Base-by-base conservation (phyloP, 163 green algal species). In the Chlamydomonas reinhardtii region DNA sequence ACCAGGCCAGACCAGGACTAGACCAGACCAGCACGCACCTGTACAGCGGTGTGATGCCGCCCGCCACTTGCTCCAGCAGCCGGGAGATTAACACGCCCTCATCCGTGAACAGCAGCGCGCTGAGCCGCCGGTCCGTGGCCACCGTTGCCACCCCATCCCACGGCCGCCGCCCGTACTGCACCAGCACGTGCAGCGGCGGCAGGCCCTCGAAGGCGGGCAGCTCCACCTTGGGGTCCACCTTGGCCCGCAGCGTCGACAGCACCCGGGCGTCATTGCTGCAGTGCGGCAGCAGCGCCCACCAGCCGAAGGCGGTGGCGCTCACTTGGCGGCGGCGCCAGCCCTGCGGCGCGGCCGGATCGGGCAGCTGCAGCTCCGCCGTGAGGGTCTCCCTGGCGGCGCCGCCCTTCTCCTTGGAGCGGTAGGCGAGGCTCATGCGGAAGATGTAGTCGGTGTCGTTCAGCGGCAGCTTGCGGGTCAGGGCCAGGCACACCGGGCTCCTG, bases 1-100 rank as follows among this genome's bases (percentile, higher is more conserved):
- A 0, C 5, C 65, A 32, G 29, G 17, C 65, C 12, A 29, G 35
- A 37, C n/a, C 35, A 72, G 14, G 27, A 69, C 24, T 25, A 16
- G 2, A 31, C 32, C 31, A 16, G 16, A 73, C 19, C 17, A 24
- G 31, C 25, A 25, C 29, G 6, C 43, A 84, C 76, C 65, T 75
- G 76, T 84, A 75, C 37, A 84, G 76, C 39, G 76, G 76, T n/a
- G 64, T 75, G 25, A 54, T 0, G 0, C 76, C 76, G 4, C 54
- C n/a, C 20, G 9, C 19, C 34, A 54, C 22, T 4, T 75, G 64
- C 29, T 37, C 14, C 64, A 75, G 20, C 35, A 84, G 39, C 29
- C 62, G 5, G 39, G 39, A 8, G 39, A 48, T 48, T 8, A 8
- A 8, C 39, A 8, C 39, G 39, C 39, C 64, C 43, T 84, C 64